A percentile compares a stretch with the other conserved stretches of the same genome.
Evolutionary conservation across 345 rosid species (phyloP).

Genomic region (Eucalyptus pauciflora): DNA sequence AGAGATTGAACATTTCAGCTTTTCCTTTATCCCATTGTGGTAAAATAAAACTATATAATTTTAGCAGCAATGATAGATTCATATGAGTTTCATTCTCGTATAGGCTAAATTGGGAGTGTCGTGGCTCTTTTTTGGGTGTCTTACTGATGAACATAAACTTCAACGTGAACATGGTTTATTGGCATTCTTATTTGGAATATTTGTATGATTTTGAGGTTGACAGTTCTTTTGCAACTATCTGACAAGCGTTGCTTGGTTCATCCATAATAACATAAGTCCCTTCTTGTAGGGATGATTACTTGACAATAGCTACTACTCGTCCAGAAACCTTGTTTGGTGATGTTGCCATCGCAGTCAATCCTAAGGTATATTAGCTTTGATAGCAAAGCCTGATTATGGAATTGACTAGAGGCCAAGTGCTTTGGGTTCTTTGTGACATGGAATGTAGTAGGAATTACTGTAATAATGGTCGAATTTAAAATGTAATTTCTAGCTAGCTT

Average conservation of each 20-base stretch:
- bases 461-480: neutral
- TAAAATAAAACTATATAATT: neutral
- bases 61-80: neutral
- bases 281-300: constrained; percentile 57
- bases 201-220: constrained; percentile 3
- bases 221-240: neutral
- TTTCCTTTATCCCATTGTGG: neutral
- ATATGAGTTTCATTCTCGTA: neutral
- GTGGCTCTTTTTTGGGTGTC: neutral
- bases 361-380: constrained; percentile 30
- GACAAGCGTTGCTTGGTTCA: neutral
- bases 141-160: neutral
- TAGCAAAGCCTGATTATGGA: neutral
- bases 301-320: constrained; percentile 90
- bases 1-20: neutral
- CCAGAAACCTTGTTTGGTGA: constrained; percentile 98
- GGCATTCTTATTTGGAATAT: neutral
- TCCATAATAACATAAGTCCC: neutral
- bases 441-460: neutral
- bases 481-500: neutral
- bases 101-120: neutral
- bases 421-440: neutral
- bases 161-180: neutral
- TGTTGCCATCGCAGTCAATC: constrained; percentile 92
- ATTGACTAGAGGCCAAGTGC: neutral